Evolutionary conservation across 495 filamentous ascomycete species (phyloP), one percentile per base, ranked within the genome.

Genomic region (Penicillium daleae): DNA sequence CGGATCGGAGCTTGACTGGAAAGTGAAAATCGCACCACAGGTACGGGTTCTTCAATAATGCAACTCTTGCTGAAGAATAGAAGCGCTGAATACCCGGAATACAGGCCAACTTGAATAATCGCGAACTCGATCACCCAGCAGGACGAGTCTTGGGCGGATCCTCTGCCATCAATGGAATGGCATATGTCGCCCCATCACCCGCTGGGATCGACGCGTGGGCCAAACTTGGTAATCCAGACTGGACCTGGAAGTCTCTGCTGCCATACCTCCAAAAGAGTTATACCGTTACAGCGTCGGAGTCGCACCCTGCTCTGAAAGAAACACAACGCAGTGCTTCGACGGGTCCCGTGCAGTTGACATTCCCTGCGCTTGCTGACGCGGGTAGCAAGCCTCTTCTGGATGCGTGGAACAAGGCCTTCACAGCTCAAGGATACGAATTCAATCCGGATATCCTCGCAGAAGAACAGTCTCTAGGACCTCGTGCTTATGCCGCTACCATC

Each of bases 1-100:
- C 49, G 79, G 78, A 9, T 68, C 78, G 0, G 78, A 83, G 19
- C 80, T 82, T 58, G 84, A 86, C 64, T 88, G 85, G 86, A 78
- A 82, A 29, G 77, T 83, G 22, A 72, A 67, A 31, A 82, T 80
- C 5, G 66, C 71, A 1, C 80, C 82, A 6, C 84, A 87, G 74
- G 80, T 83, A 42, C 49, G 13, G 17, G 13, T 26, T 44, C 3
- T 42, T 6, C 15, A n/a, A 17, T 15, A 6, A 4, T 2, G 8
- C 22, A 22, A 12, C 21, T n/a, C n/a, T n/a, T n/a, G n/a, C n/a
- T n/a, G 6, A 7, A 21, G 3, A 7, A 22, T 6, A 22, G 6
- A 4, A 4, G 15, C 24, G 10, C 48, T 66, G 19, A 66, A 37
- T 42, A 19, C 5, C 1, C 22, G 7, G 19, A 0, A 48, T 57